These are phyloP conservation scores for Phellinidium pouzarii DNA, from an alignment of 1,284 basidiomycete genomes.

Conservation along the genomic window DNA sequence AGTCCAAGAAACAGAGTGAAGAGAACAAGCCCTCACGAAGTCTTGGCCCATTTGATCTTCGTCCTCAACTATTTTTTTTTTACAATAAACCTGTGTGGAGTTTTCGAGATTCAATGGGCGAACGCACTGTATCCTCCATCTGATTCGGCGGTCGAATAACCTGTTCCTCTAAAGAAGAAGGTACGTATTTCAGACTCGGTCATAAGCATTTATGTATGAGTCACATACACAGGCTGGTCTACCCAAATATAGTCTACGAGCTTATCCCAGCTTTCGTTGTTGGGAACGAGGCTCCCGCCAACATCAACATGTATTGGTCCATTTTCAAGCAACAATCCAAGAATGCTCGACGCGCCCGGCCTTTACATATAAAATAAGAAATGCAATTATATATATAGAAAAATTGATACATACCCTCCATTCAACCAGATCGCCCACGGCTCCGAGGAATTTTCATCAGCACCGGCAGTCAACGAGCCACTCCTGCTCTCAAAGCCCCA, in stretches of 20 bases:
- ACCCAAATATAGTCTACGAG: conserved; percentile 66
- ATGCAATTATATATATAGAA: neutral
- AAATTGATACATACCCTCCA: conserved; percentile 44
- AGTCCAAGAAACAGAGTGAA: neutral
- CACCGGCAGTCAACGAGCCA: conserved; percentile 48
- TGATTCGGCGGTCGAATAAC: conserved; percentile 59
- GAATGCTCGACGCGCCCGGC: conserved; percentile 64
- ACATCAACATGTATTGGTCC: conserved; percentile 53
- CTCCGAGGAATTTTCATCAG: conserved; percentile 29
- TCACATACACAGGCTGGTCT: conserved; percentile 62
- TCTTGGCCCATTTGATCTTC: conserved; percentile 65
- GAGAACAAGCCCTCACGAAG: conserved; percentile 52
- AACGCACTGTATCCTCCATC: conserved; percentile 44
- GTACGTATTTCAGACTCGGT: neutral
- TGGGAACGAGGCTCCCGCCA: conserved; percentile 42
- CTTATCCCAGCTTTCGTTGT: conserved; percentile 51
- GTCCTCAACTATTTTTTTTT: conserved; percentile 57
- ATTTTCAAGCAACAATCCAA: conserved; percentile 63
- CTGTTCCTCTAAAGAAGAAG: conserved; percentile 40
- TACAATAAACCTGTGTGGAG: neutral
- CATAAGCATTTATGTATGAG: neutral
- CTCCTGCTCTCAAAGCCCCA: conserved; percentile 56
- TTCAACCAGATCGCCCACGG: conserved; percentile 77
- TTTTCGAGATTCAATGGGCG: conserved; percentile 1
- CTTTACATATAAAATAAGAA: conserved; percentile 30